phyloP scores from a whole-genome alignment of 208 protist genomes.

The Jaenimonas drosophilae region DNA sequence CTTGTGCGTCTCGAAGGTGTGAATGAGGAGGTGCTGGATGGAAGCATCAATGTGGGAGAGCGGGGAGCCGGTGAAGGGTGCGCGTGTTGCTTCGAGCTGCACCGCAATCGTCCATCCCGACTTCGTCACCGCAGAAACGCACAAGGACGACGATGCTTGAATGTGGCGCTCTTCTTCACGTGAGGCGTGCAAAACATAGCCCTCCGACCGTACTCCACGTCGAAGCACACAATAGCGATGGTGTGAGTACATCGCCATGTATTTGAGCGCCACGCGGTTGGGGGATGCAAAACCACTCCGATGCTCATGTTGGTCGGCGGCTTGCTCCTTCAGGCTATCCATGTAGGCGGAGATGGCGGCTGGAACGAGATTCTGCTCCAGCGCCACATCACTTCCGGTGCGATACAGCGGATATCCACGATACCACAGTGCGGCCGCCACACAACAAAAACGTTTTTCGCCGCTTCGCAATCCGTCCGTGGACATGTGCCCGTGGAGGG shows the following conservation, averaged over 20 bases:
- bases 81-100: slow-evolving; percentile 20
- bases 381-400: slow-evolving; percentile 4
- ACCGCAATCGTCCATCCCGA: slow-evolving; percentile 44
- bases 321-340: too few species aligned
- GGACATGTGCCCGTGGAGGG: slow-evolving; percentile 20
- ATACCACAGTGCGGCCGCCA: slow-evolving; percentile 15
- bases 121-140: slow-evolving; percentile 18
- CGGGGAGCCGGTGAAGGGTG: slow-evolving; percentile 38
- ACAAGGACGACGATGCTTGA: slow-evolving; percentile 7
- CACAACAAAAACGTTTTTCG: slow-evolving; percentile 14
- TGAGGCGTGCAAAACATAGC: background rate
- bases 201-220: background rate
- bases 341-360: slow-evolving; percentile 22
- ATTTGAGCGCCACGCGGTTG: background rate
- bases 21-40: slow-evolving; percentile 25
- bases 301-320: too few species aligned
- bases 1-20: slow-evolving; percentile 13
- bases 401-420: slow-evolving; percentile 9
- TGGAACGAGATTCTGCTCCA: slow-evolving; percentile 22
- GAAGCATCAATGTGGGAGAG: slow-evolving; percentile 32
- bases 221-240: background rate
- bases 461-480: slow-evolving; percentile 14
- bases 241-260: slow-evolving; percentile 7
- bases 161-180: background rate
- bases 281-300: too few species aligned